Evolutionary conservation across 306 rosid genomes (phyloP), one percentile per base, ranked within the genome.

Genomic region (Gillenia trifoliata): DNA sequence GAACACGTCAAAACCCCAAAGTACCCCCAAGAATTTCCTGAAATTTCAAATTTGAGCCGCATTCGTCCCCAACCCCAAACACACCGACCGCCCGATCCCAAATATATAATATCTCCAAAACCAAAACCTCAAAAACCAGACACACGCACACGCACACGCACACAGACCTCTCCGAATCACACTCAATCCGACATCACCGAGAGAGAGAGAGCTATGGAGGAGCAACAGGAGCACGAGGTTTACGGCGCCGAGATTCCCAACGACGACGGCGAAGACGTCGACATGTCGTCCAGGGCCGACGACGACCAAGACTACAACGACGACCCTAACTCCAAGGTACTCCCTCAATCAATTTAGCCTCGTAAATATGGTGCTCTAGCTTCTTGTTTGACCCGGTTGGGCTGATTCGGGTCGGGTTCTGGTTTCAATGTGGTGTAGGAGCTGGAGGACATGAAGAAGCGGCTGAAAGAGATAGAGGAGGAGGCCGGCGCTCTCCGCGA

Each of bases 371-470:
- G 54, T 56, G 57, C 16, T 0, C 5, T 11, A 34, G 54, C 26
- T 29, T 30, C 8, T 13, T 30, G 52, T 47, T 64, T 64, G 26
- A 1, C 23, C 38, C 9, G 43, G 66, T 75, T 71, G 4, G 20
- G 30, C 40, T 75, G 33, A 23, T 56, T 26, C 45, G 41, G 65
- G 56, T 29, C 47, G 25, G 28, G 59, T 22, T 74, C 28, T 26
- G 45, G 59, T 22, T 68, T 73, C 30, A 4, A 15, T 60, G 57
- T 41, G 67, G 7, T 60, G 34, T 30, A 95, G 98, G 99, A 95
- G 75, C 80, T 95, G 93, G 99, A 92, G 91, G 98, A 95, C 65
- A 95, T 95, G 99, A 95, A 92, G 87, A 95, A 89, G 89, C 83
- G 98, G 91, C 90, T 95, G 50, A 92, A 95, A 82, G 96, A 92